Conservation (phyloP, 441 rosid genomes). For the Euphorbia schlechtendalii region DNA sequence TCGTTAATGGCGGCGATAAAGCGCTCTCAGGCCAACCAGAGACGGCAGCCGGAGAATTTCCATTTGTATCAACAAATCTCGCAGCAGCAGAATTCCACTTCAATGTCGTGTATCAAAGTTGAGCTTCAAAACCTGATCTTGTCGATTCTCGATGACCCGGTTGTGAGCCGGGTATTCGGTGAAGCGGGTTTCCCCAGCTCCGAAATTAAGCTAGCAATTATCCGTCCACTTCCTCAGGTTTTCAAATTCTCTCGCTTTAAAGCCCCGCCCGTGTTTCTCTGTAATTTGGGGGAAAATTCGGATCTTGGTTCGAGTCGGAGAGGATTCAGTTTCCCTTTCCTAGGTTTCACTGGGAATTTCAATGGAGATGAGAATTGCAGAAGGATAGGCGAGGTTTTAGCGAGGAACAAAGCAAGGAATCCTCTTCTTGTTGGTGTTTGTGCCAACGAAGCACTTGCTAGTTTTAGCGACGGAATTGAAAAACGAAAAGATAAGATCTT, state of each 20-base stretch:
- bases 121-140: constrained; percentile 69
- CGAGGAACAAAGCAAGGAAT: constrained; percentile 42
- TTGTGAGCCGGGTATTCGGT: constrained; percentile 79
- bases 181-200: constrained; percentile 88
- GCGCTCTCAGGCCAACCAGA: constrained; percentile 82
- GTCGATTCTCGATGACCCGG: constrained; percentile 88
- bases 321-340: constrained; percentile 38
- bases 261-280: constrained; percentile 53
- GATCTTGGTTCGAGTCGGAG: constrained; percentile 22
- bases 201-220: constrained; percentile 68
- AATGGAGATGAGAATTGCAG: constrained; percentile 41
- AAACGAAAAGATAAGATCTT: constrained; percentile 27
- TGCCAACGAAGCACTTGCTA: constrained; percentile 44
- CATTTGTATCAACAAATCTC: constrained; percentile 58
- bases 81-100: constrained; percentile 28
- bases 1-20: constrained; percentile 92
- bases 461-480: constrained; percentile 36
- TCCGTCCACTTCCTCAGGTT: constrained; percentile 64
- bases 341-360: constrained; percentile 27
- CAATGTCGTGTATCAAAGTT: constrained; percentile 55
- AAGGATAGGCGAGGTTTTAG: constrained; percentile 54
- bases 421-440: constrained; percentile 68
- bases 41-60: constrained; percentile 80
- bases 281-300: constrained; percentile 33
- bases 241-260: constrained; percentile 44